Base-by-base conservation (phyloP, 2,329 filamentous ascomycete species). In the Lasiodiplodia theobromae region DNA sequence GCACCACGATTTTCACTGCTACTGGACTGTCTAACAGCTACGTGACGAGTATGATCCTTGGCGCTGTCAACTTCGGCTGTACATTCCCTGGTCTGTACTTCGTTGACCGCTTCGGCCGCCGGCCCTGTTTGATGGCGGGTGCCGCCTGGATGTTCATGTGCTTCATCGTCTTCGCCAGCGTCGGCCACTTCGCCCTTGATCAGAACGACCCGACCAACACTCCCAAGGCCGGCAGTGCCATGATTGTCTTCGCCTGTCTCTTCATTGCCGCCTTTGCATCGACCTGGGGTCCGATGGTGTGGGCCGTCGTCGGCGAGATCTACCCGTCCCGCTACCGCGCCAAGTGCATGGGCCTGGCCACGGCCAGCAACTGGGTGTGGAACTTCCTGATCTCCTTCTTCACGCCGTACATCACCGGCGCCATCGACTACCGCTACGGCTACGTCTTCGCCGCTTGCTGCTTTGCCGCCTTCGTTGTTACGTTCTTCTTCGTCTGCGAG, bases 151-250 rank as follows among this genome's bases (percentile, higher is more conserved):
- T 76, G 69, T 75, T 77, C 70, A 74, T 77, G 71, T 78, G 93
- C 78, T 94, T 94, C 79, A 79, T 91, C 74, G 83, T 92, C 69
- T 86, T 89, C 70, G 72, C 77, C 6, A 75, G 75, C 23, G 75
- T 78, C 21, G 79, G 80, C 7, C 77, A 80, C 70, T 81, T 80
- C 69, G 65, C 71, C 3, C 71, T 81, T 2, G 69, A 79, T 65
- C 73, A 73, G n/a, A 74, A 72, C 4, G 70, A 62, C 11, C 71
- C 71, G 11, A 28, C 69, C 14, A 74, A 73, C 51, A 73, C 73
- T 16, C 72, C 73, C 4, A 70, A 71, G 12, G 72, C 76, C 18
- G 76, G 76, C 40, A 77, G 73, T 67, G 72, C 76, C 44, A 72
- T 79, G 51, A 78, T 79, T 60, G 75, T 78, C 56, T 79, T 78